Conservation (phyloP, 768 basidiomycete species). For the Steccherinum ochraceum region DNA sequence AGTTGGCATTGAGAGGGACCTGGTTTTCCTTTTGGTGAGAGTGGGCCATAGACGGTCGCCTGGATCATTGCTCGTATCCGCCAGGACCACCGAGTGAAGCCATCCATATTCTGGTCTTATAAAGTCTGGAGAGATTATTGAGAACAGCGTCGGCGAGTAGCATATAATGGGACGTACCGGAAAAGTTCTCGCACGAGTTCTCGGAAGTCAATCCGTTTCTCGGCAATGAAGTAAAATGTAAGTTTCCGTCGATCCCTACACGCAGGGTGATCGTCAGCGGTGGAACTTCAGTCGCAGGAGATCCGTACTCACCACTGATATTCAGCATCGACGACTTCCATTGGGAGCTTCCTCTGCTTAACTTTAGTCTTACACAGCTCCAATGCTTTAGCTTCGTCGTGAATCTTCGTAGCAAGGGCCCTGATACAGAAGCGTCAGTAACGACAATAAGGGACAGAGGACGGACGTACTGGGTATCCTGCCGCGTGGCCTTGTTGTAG, state of each 20-base stretch:
- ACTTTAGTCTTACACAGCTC: slow-evolving; percentile 91
- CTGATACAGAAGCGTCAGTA: slow-evolving; percentile 29
- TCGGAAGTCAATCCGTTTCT: slow-evolving; percentile 93
- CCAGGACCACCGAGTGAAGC: slow-evolving; percentile 62
- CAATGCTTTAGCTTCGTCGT: slow-evolving; percentile 90
- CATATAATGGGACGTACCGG: slow-evolving; percentile 42
- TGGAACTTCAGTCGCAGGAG: neutral
- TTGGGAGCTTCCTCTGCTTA: slow-evolving; percentile 87
- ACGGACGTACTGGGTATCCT: slow-evolving; percentile 71
- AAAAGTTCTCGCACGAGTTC: slow-evolving; percentile 94
- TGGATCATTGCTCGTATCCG: slow-evolving; percentile 37
- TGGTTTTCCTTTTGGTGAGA: too few species aligned
- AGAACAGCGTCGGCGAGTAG: slow-evolving; percentile 6
- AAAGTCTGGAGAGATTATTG: slow-evolving; percentile 44
- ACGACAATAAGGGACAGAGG: slow-evolving; percentile 1
- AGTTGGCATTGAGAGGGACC: too few species aligned
- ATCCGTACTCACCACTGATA: slow-evolving; percentile 93
- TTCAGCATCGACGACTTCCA: slow-evolving; percentile 98
- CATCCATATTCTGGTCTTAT: slow-evolving; percentile 97
- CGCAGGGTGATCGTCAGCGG: too few species aligned
- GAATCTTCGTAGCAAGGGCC: slow-evolving; percentile 71
- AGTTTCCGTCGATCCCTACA: slow-evolving; percentile 93
- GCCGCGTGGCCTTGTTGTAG: slow-evolving; percentile 76
- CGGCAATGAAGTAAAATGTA: slow-evolving; percentile 96
- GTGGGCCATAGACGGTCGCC: too few species aligned